These are phyloP conservation scores for Mucor mucedo DNA, from an alignment of 371 early-diverging fungal species.

Conservation along the genomic window DNA sequence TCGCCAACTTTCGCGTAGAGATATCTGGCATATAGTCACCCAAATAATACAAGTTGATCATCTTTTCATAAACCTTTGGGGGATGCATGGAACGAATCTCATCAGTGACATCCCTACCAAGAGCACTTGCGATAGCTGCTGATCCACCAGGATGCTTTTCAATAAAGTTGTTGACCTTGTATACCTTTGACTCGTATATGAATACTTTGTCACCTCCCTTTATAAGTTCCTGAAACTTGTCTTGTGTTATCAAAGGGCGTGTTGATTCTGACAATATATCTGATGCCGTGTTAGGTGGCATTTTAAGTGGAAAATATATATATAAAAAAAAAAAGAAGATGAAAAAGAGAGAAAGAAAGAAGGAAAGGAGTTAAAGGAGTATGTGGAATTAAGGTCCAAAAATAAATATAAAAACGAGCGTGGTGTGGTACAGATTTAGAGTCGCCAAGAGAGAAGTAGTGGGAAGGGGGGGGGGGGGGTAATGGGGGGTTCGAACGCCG, in stretches of 20 bases:
- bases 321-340: background rate
- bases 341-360: background rate
- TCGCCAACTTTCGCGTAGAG: background rate
- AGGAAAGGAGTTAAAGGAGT: background rate
- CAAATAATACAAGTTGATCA: conserved; percentile 77
- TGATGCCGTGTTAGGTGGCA: conserved; percentile 23
- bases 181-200: conserved; percentile 81
- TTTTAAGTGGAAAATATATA: background rate
- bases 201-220: conserved; percentile 73
- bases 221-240: conserved; percentile 51
- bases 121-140: conserved; percentile 80
- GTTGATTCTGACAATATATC: conserved; percentile 15
- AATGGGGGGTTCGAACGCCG: conserved; percentile 3
- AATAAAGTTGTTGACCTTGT: conserved; percentile 83
- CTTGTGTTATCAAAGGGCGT: conserved; percentile 33
- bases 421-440: conserved; percentile 10
- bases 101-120: conserved; percentile 93
- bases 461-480: conserved; percentile 1
- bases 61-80: conserved; percentile 72
- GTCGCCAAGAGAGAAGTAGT: conserved; percentile 4
- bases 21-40: conserved; percentile 60
- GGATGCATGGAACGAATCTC: conserved; percentile 91
- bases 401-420: background rate
- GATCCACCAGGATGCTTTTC: conserved; percentile 92
- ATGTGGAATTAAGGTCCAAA: conserved; percentile 5